These are phyloP conservation scores for Albatrellus sp. DNA, from an alignment of 1,284 basidiomycete species.

Conservation along the genomic window DNA sequence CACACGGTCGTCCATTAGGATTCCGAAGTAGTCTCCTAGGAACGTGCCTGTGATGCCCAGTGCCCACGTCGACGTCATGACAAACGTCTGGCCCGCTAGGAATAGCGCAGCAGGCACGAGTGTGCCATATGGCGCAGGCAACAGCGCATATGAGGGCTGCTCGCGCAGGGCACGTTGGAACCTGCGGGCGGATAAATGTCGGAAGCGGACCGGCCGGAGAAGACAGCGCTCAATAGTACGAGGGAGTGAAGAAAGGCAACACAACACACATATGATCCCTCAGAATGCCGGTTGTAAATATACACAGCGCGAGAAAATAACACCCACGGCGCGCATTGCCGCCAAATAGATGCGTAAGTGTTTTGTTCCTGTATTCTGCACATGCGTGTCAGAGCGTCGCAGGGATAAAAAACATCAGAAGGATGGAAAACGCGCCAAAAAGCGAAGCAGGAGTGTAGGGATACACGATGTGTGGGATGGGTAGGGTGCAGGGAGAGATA, in stretches of 20 bases:
- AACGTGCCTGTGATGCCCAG: constrained; percentile 91
- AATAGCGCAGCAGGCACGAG: constrained; percentile 59
- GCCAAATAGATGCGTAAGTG: constrained; percentile 72
- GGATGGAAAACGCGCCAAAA: background rate
- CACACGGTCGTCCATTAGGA: constrained; percentile 82
- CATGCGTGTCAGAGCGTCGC: too few relatives aligned
- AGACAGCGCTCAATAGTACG: background rate
- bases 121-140: constrained; percentile 49
- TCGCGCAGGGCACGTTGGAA: constrained; percentile 62
- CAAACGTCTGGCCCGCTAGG: constrained; percentile 65
- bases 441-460: background rate
- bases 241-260: background rate
- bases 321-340: constrained; percentile 69
- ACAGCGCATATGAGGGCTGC: constrained; percentile 50
- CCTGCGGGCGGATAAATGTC: constrained; percentile 23
- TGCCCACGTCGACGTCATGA: constrained; percentile 83
- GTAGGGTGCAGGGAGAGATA: too few relatives aligned
- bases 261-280: constrained; percentile 73
- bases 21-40: constrained; percentile 98
- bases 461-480: background rate
- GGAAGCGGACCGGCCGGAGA: background rate
- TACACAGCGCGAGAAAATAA: constrained; percentile 85
- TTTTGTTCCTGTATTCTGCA: constrained; percentile 78
- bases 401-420: constrained; percentile 1
- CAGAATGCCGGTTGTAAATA: constrained; percentile 78